Evolutionary conservation across 208 protist genomes (phyloP), one percentile per base, ranked within the genome.

Genomic region (Angomonas ambiguus): DNA sequence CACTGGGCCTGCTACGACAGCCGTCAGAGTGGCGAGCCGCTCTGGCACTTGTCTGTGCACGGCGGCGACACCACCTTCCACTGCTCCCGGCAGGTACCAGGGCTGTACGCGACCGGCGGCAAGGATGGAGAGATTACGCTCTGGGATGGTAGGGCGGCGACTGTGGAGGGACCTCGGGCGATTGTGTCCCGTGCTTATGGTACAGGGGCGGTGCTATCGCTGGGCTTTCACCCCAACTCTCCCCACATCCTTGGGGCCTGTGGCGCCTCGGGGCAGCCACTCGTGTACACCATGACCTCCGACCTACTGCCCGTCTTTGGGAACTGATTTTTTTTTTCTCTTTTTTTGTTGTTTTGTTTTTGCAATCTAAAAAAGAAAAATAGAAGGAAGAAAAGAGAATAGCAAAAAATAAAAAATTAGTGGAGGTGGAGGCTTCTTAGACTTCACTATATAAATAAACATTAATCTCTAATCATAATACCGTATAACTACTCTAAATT

Each of bases 251-350:
- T 97, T 28, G 87, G 85, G 24, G 91, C 85, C 0, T 87, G 81
- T 53, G 94, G 94, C 2, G 74, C 80, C 1, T 38, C 69, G 0
- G 94, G 94, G 0, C 84, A 94, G 61, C 90, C 92, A 11, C 80
- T 94, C 27, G 88, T 97, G 48, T 97, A 96, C 79, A 94, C 86
- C n/a, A 92, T 91, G 20, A 94, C 87, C 3, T 73, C 51, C 20
- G 91, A 96, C 65, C 66, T 94, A 30, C 73, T 78, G 31, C 61
- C 69, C 24, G 71, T 88, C 27, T 94, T 89, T 65, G 45, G n/a
- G n/a, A 41, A 45, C 11, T 51, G 49, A 25, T 27, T 57, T 28
- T 51, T 51, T 56, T 65, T 60, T 63, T 41, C 24, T 60, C 58
- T 51, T 55, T 20, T 31, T 33, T 53, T 38, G 60, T 58, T 48